Percentiles rank a stretch among this genome's conserved stretches.
phyloP scores from a whole-genome alignment of 1,284 basidiomycete species.

The Phaffia rhodozyma region DNA sequence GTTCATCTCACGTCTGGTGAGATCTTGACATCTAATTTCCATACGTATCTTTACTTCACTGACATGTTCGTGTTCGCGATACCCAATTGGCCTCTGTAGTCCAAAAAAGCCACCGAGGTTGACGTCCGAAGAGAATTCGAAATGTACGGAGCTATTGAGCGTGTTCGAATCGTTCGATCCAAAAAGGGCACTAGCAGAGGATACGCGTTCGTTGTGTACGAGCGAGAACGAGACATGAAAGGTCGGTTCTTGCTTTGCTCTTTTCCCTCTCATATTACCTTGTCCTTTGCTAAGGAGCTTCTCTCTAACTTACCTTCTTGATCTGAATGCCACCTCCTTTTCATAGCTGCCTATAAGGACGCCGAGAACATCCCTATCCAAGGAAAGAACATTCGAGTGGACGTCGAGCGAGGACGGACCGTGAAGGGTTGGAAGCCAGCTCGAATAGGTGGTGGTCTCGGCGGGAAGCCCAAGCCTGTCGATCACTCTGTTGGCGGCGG shows the following conservation, averaged over 20 bases:
- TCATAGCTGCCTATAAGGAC: conserved; percentile 93
- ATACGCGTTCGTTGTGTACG: conserved; percentile 96
- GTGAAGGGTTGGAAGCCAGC: conserved; percentile 98
- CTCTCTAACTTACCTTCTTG: conserved; percentile 8
- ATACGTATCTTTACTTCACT: conserved; percentile 29
- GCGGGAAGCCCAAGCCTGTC: conserved; percentile 57
- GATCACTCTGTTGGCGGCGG: conserved; percentile 39
- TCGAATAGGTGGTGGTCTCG: conserved; percentile 85
- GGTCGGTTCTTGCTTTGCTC: conserved; percentile 42
- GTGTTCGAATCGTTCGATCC: conserved; percentile 80
- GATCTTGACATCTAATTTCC: conserved; percentile 25
- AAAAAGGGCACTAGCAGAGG: conserved; percentile 74
- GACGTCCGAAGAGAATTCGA: conserved; percentile 93
- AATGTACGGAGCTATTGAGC: conserved; percentile 84
- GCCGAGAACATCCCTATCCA: conserved; percentile 95
- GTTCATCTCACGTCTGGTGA: conserved; percentile 83
- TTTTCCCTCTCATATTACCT: conserved; percentile 18
- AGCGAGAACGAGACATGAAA: conserved; percentile 98
- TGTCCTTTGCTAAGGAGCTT: not conserved
- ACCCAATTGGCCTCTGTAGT: conserved; percentile 33
- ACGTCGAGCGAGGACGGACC: conserved; percentile 94
- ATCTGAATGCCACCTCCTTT: not conserved
- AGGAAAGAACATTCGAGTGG: conserved; percentile 88
- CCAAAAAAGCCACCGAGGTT: conserved; percentile 76
- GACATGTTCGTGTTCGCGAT: not conserved